Percentiles rank a stretch among this genome's conserved stretches.
Conservation (phyloP, 2,329 filamentous ascomycete species). For the Alternaria rosae region DNA sequence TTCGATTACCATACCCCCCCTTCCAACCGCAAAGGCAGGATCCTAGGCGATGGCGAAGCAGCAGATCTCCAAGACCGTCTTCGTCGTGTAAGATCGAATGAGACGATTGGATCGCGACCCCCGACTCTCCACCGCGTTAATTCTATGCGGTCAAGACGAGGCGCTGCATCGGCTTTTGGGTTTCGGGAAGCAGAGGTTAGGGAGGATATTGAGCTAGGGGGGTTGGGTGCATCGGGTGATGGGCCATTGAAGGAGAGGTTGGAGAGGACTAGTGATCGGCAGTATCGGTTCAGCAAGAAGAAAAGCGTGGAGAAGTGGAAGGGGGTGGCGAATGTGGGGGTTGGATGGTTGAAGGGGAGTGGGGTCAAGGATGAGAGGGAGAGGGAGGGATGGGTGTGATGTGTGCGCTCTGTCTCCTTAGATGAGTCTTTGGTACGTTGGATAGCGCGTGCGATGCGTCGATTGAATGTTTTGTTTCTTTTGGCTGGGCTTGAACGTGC, state of each 20-base stretch:
- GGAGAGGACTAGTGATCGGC: constrained; percentile 41
- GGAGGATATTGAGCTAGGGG: constrained; percentile 47
- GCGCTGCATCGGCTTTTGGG: constrained; percentile 37
- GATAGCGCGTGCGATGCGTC: not conserved
- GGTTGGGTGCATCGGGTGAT: constrained; percentile 31
- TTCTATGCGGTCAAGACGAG: constrained; percentile 33
- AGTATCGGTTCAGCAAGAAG: constrained; percentile 45
- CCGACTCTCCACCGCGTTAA: constrained; percentile 25
- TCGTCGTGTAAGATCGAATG: constrained; percentile 42
- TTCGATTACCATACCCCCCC: constrained; percentile 46
- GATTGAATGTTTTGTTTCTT: not conserved
- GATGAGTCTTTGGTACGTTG: not conserved
- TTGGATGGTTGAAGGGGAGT: constrained; percentile 46
- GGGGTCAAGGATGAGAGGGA: constrained; percentile 38
- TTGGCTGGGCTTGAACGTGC: not conserved
- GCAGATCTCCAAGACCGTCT: constrained; percentile 40
- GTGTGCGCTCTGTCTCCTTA: not conserved
- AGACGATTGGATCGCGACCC: constrained; percentile 35
- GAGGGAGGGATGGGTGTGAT: constrained; percentile 39
- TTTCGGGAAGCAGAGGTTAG: constrained; percentile 49
- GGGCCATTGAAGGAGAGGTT: constrained; percentile 41
- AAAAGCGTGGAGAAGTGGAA: constrained; percentile 45
- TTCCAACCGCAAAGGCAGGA: constrained; percentile 44
- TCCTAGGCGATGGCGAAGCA: constrained; percentile 39
- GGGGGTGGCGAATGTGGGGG: constrained; percentile 42